Evolutionary conservation across 352 stramenopile species (phyloP).

Genomic region (Globisporangium okanoganense): DNA sequence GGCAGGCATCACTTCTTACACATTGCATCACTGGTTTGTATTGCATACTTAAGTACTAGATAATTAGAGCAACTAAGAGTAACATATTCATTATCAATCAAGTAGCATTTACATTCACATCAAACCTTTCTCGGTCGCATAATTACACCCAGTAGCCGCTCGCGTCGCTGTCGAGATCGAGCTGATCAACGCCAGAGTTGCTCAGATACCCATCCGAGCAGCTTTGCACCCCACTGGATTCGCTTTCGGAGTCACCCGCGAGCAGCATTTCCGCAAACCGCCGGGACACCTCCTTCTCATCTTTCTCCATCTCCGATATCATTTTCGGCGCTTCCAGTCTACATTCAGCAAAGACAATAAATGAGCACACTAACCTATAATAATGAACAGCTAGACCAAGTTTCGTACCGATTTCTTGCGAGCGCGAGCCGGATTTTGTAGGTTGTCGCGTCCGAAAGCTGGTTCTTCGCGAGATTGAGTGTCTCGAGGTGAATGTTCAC

Average conservation of each 20-base stretch:
- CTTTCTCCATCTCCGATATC: constrained; percentile 41
- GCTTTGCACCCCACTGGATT: constrained; percentile 57
- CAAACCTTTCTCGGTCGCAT: background rate
- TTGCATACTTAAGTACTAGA: background rate
- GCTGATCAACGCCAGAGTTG: constrained; percentile 32
- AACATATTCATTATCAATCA: constrained; percentile 13
- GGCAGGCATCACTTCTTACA: background rate
- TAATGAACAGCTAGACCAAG: background rate
- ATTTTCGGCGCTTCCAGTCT: constrained; percentile 21
- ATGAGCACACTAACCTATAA: background rate
- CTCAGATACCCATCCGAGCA: constrained; percentile 43
- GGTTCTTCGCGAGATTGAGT: constrained; percentile 54
- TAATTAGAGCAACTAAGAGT: background rate
- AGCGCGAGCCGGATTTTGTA: constrained; percentile 47
- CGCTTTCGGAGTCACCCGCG: constrained; percentile 20
- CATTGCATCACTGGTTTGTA: background rate
- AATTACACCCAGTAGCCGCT: constrained; percentile 19
- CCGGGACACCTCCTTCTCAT: constrained; percentile 36
- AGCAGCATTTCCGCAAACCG: constrained; percentile 22
- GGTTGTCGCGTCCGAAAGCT: constrained; percentile 33
- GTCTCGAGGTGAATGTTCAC: constrained; percentile 63
- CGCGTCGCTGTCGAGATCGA: constrained; percentile 26
- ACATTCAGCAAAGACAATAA: background rate
- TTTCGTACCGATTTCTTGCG: constrained; percentile 46
- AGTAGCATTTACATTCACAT: constrained; percentile 2